A percentile compares a stretch with the other conserved stretches of the same genome.
These are phyloP conservation scores for Hibiscus syriacus DNA, from an alignment of 345 rosid species.

Conservation along the genomic window DNA sequence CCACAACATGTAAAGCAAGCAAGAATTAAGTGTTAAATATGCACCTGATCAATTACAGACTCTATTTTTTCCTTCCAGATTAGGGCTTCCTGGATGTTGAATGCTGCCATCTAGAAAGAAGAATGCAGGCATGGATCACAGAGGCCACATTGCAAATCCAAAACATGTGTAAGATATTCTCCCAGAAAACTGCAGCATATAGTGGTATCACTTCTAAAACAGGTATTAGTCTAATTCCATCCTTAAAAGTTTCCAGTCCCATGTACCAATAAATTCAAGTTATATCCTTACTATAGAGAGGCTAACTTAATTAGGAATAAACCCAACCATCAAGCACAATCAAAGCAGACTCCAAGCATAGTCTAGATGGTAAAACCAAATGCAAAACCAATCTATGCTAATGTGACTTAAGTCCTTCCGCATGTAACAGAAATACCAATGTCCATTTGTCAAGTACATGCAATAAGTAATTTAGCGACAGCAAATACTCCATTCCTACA, in stretches of 20 bases:
- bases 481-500: constrained; percentile 1
- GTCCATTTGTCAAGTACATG: background rate
- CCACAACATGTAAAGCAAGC: background rate
- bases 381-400: constrained; percentile 1
- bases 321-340: background rate
- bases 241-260: background rate
- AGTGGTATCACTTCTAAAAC: background rate
- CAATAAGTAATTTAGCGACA: background rate
- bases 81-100: constrained; percentile 94
- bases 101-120: constrained; percentile 80
- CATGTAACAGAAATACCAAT: background rate
- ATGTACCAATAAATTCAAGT: background rate
- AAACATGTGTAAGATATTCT: constrained; percentile 2
- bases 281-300: background rate
- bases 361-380: background rate
- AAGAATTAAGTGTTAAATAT: constrained; percentile 5
- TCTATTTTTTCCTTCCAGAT: constrained; percentile 94
- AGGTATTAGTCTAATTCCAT: background rate
- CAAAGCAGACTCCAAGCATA: background rate
- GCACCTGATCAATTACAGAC: constrained; percentile 88
- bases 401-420: background rate
- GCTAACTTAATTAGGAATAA: background rate
- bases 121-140: constrained; percentile 18
- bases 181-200: background rate
- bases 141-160: background rate